Percentiles rank a stretch among this genome's conserved stretches.
phyloP scores from a whole-genome alignment of 495 filamentous ascomycete species.

The Penicillium tannophilum region DNA sequence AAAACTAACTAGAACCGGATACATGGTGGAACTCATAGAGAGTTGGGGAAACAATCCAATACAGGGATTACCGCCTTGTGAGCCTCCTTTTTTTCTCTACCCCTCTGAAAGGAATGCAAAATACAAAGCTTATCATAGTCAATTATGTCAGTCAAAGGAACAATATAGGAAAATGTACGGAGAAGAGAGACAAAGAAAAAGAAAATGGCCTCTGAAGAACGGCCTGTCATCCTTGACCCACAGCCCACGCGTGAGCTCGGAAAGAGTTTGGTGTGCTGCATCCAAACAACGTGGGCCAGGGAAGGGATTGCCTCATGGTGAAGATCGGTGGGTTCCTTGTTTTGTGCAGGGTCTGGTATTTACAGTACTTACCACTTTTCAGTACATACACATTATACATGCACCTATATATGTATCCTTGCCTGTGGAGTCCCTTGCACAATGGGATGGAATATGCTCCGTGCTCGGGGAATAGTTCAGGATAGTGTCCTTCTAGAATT shows the following conservation, averaged over 20 bases:
- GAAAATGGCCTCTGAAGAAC: constrained; percentile 31
- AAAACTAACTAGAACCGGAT: background rate
- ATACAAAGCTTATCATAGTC: constrained; percentile 1
- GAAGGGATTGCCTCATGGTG: constrained; percentile 33
- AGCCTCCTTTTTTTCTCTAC: background rate
- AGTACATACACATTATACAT: too few species aligned
- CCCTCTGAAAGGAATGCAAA: background rate
- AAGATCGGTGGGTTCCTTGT: constrained; percentile 32
- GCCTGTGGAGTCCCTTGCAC: background rate
- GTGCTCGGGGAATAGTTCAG: background rate
- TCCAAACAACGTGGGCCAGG: constrained; percentile 47
- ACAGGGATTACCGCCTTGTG: background rate
- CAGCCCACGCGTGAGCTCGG: constrained; percentile 42
- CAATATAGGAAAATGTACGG: background rate
- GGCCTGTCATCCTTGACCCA: constrained; percentile 48
- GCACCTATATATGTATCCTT: background rate
- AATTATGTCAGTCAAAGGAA: background rate
- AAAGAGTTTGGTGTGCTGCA: constrained; percentile 49
- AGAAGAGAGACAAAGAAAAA: constrained; percentile 9
- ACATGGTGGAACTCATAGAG: background rate
- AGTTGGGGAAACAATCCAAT: background rate
- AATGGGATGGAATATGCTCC: background rate
- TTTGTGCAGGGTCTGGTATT: constrained; percentile 14
- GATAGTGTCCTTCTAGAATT: constrained; percentile 9
- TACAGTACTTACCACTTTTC: background rate